Evolutionary conservation across 805 yeast genomes (phyloP), one percentile per base, ranked within the genome.

Genomic region (Pichia deserticola): DNA sequence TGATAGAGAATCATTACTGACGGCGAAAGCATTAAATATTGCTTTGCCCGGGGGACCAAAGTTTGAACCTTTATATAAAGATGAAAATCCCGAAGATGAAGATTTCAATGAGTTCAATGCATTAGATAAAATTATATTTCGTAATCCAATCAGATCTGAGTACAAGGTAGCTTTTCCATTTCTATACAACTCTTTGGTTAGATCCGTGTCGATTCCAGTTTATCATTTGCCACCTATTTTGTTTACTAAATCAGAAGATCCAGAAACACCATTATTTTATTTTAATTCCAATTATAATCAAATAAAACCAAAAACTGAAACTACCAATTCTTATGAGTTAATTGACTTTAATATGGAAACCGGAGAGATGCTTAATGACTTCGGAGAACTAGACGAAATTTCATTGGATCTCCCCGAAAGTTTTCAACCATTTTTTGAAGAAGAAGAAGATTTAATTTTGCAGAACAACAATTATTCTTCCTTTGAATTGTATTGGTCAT

Each of bases 21-120:
- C 97, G 0, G 95, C 98, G 0, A 93, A 93, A 61, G 92, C 95
- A 8, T 73, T 93, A 45, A 89, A 90, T 60, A 75, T 83, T 42
- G 84, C 95, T 1, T 73, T 93, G 35, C 97, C 97, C 0, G 96
- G 96, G 11, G 99, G 99, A 0, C 98, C 99, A 11, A 87, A 85
- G 62, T 93, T 89, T 66, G 98, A 90, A 67, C 96, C 96, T 0
- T 67, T 90, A 13, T 80, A 74, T 67, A 81, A 82, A 52, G 86
- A 84, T 47, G 70, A 73, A 37, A 81, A 81, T 56, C 74, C 75
- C 30, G 86, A 81, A 42, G 63, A 65, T 30, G 92, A 85, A 52
- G 97, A 90, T 62, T 86, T 77, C 65, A 88, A 86, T 48, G 98
- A 92, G 64, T 90, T 93, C 68, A 90, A 90, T 59, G 79, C 96